phyloP scores from a whole-genome alignment of 495 filamentous ascomycete species.

The Penicillium waksmanii region DNA sequence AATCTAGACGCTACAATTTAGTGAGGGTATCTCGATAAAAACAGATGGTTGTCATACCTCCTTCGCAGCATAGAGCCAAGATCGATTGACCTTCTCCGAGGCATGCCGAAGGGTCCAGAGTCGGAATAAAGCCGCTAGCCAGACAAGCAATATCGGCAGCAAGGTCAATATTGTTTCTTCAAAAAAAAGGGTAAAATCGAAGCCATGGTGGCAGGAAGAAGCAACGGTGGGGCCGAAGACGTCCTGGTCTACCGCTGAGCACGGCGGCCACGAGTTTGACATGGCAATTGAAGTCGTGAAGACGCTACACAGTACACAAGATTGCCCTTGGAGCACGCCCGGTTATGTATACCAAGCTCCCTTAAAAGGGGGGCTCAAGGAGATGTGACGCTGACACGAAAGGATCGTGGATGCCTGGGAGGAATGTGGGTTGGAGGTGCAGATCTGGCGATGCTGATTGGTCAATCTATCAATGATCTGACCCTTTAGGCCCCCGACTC shows the following conservation, averaged over 20 bases:
- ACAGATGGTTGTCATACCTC: conserved; percentile 14
- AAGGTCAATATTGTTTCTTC: conserved; percentile 27
- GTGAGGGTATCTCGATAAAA: not conserved
- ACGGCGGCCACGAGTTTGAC: not conserved
- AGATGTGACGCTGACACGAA: not conserved
- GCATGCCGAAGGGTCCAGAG: conserved; percentile 14
- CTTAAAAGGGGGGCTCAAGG: not conserved
- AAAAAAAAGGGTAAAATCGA: conserved; percentile 29
- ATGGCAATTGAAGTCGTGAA: conserved; percentile 5
- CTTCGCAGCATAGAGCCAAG: conserved; percentile 27
- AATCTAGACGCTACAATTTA: conserved; percentile 10
- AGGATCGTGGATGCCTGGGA: not conserved
- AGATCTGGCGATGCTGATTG: not conserved
- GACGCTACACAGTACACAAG: not conserved
- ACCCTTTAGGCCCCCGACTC: not conserved
- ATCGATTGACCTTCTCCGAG: conserved; percentile 28
- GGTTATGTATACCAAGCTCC: not conserved
- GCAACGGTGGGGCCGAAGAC: conserved; percentile 25
- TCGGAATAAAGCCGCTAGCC: conserved; percentile 6
- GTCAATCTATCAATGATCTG: not conserved
- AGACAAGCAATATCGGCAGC: conserved; percentile 15
- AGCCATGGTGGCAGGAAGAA: conserved; percentile 21
- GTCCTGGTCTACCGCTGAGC: conserved; percentile 19
- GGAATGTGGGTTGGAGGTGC: not conserved
- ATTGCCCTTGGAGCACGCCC: not conserved